These are phyloP conservation scores for Auricularia sp. DNA, from an alignment of 768 basidiomycete genomes.

Conservation along the genomic window DNA sequence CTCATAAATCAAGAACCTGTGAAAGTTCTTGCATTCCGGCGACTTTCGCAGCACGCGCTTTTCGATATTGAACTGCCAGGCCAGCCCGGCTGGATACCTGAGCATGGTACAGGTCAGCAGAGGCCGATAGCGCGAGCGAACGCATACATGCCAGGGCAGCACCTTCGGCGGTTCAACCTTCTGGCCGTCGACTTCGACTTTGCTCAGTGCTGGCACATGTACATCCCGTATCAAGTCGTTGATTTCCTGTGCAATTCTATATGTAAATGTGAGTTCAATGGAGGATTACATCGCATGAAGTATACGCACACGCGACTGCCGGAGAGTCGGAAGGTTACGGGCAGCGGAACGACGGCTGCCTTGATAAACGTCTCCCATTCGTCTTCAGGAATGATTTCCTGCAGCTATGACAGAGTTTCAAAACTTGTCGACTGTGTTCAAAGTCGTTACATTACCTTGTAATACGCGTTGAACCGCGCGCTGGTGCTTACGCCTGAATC, in stretches of 20 bases:
- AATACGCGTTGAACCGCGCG: no score
- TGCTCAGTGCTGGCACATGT: conserved; percentile 68
- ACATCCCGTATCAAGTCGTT: conserved; percentile 67
- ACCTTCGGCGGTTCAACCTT: conserved; percentile 69
- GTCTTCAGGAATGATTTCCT: conserved; percentile 61
- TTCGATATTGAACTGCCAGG: conserved; percentile 91
- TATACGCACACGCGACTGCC: conserved; percentile 70
- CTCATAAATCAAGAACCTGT: conserved; percentile 93
- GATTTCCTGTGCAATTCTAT: conserved; percentile 59
- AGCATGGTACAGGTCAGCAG: not conserved
- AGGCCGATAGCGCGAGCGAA: not conserved
- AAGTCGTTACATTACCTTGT: no score
- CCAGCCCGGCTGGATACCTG: conserved; percentile 92
- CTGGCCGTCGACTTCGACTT: conserved; percentile 68
- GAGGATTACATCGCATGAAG: not conserved
- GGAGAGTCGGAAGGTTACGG: conserved; percentile 89
- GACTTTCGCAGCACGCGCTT: conserved; percentile 82
- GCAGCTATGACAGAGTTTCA: conserved; percentile 27
- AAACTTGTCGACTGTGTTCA: no score
- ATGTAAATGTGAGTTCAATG: conserved; percentile 11
- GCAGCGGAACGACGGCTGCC: conserved; percentile 59
- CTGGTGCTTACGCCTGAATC: no score
- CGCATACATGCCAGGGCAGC: conserved; percentile 59
- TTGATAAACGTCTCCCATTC: conserved; percentile 75
- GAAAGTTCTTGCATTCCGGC: conserved; percentile 88